A percentile compares a stretch with the other conserved stretches of the same genome.
Conservation (phyloP, 164 flowering plant genomes). For the Cinnamomum chago region DNA sequence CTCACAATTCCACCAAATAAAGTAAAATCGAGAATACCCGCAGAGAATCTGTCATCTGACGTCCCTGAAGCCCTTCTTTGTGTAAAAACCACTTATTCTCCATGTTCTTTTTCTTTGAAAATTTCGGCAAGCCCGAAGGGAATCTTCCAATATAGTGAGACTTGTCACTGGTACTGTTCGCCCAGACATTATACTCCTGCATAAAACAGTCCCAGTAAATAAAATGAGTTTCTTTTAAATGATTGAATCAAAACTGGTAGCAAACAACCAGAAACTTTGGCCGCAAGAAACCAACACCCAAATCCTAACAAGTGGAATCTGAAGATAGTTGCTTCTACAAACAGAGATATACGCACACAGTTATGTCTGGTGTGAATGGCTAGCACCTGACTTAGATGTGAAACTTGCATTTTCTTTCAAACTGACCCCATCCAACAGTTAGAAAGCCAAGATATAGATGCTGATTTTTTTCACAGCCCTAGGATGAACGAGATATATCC, state of each 20-base stretch:
- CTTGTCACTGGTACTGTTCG: slow-evolving; percentile 62
- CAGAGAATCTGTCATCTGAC: slow-evolving; percentile 80
- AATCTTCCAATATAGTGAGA: slow-evolving; percentile 81
- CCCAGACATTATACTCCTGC: slow-evolving; percentile 87
- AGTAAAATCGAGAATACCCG: slow-evolving; percentile 45
- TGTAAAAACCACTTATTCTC: slow-evolving; percentile 80
- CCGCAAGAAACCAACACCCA: no score
- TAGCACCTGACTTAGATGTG: no score
- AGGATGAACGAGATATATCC: no score
- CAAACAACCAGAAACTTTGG: neutral
- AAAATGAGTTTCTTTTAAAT: no score
- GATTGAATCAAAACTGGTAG: neutral
- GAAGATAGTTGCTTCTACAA: no score
- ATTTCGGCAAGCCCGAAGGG: slow-evolving; percentile 67
- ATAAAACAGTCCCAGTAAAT: neutral
- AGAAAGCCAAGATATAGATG: no score
- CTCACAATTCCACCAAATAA: no score
- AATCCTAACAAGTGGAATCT: no score
- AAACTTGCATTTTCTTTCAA: no score
- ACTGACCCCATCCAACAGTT: no score
- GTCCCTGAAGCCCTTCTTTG: slow-evolving; percentile 89
- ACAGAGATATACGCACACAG: no score
- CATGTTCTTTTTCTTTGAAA: slow-evolving; percentile 77
- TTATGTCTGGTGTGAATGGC: neutral
- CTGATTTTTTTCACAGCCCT: no score